phyloP scores from a whole-genome alignment of 495 filamentous ascomycete species.

The Penicilliopsis zonata region DNA sequence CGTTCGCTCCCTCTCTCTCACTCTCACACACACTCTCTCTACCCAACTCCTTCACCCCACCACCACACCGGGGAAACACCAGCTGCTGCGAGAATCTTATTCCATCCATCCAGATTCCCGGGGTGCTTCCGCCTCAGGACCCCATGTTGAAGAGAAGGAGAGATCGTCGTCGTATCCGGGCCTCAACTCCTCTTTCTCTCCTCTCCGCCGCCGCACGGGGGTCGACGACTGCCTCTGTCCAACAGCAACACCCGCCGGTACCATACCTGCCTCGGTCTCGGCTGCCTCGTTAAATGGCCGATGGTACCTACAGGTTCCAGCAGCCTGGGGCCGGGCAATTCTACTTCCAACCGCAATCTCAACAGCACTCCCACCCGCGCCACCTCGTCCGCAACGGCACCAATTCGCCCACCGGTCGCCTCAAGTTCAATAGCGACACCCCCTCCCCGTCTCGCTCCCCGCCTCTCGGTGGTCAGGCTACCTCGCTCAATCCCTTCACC shows the following conservation, averaged over 20 bases:
- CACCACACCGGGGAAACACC: too few relatives aligned
- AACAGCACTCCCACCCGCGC: conserved; percentile 37
- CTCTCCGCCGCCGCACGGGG: conserved; percentile 19
- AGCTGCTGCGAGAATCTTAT: conserved; percentile 5
- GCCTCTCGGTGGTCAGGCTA: conserved; percentile 51
- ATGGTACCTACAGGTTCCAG: conserved; percentile 70
- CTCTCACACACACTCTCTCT: too few relatives aligned
- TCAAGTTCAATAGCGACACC: conserved; percentile 47
- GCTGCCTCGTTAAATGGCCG: conserved; percentile 63
- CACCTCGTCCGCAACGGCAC: conserved; percentile 46
- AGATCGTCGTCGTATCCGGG: conserved; percentile 35
- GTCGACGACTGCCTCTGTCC: conserved; percentile 51
- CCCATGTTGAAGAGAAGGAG: conserved; percentile 42
- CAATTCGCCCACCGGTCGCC: conserved; percentile 29
- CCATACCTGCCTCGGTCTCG: conserved; percentile 37
- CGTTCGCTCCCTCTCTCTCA: conserved; percentile 12
- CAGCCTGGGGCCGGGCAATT: conserved; percentile 57
- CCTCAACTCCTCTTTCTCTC: conserved; percentile 25
- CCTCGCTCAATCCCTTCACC: conserved; percentile 51
- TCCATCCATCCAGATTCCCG: conserved; percentile 5
- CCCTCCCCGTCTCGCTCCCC: conserved; percentile 59
- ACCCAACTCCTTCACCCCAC: too few relatives aligned
- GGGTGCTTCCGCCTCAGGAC: conserved; percentile 27
- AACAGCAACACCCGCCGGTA: conserved; percentile 73
- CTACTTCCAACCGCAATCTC: conserved; percentile 43